Evolutionary conservation across 179 eudicot species (phyloP), one percentile per base, ranked within the genome.

Genomic region (Beta lomatogona): DNA sequence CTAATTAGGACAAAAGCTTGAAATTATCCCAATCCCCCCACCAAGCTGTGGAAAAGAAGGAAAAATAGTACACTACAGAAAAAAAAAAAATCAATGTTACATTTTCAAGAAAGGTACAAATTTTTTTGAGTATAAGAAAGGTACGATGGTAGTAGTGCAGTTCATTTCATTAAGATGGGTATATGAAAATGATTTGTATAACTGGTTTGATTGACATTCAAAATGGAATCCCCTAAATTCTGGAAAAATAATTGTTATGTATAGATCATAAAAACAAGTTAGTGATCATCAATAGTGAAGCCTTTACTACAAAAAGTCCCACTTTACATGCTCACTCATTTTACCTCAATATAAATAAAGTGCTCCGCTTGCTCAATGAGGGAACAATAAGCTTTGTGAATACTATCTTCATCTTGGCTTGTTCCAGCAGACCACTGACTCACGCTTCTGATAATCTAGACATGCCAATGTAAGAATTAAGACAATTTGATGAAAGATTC

Each of bases 361-460:
- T 93, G 95, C 71, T 97, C 94, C 53, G 98, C 97, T 71, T 87
- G 92, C 80, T 94, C 97, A 83, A 97, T 93, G 69, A 94, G 97
- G 78, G 94, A 92, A 86, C 97, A 92, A 75, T 97, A 94, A 82
- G 98, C 97, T 82, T 71, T 88, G 86, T 97, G 99, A 85, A 97
- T 94, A 80, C 99, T 97, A 48, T 93, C 99, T 91, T 97, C 99
- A 83, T 87, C 87, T 88, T 94, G 97, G 86, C 92, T 91, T 80
- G 97, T 97, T 79, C 99, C 98, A 80, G 97, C 98, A 70, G 99
- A 97, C 99, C 99, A 97, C 63, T 92, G 97, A 82, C 98, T 90
- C 81, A 90, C 99, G 80, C 99, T 97, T 83, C 99, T 88, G 82
- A 97, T 81, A 85, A 94, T 85, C 99, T 96, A 82, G 63, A 86